Conservation (phyloP, 139 green algal genomes). For the Desmodesmus armatus region DNA sequence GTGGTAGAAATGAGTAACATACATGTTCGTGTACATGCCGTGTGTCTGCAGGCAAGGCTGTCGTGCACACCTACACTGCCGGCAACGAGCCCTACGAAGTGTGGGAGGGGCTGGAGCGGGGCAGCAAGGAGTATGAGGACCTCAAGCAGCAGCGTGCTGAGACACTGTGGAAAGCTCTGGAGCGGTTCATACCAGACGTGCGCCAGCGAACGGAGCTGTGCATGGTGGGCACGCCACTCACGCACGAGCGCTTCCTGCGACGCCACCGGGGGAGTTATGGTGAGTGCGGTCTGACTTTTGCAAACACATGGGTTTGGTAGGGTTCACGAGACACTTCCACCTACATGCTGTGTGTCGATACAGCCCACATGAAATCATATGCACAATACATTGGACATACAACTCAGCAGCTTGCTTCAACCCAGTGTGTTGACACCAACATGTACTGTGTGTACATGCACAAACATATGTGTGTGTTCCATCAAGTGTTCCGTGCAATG, state of each 20-base stretch:
- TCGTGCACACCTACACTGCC: conserved; percentile 72
- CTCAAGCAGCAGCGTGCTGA: conserved; percentile 83
- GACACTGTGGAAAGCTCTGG: conserved; percentile 77
- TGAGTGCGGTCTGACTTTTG: no score
- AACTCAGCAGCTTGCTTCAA: no score
- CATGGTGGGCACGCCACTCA: conserved; percentile 84
- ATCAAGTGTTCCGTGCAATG: no score
- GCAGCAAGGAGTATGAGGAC: conserved; percentile 70
- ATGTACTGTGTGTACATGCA: no score
- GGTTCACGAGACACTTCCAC: no score
- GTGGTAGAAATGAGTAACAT: no score
- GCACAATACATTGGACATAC: no score
- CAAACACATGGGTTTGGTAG: no score
- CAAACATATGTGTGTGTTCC: no score
- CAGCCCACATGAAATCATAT: no score
- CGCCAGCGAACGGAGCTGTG: conserved; percentile 68
- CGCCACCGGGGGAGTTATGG: conserved; percentile 76
- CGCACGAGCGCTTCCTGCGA: conserved; percentile 80
- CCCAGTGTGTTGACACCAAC: no score
- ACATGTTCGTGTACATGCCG: background rate
- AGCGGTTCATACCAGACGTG: conserved; percentile 86
- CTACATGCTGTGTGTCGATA: no score
- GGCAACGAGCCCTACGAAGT: conserved; percentile 85
- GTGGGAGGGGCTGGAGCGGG: conserved; percentile 75
- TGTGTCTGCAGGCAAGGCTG: conserved; percentile 54